Conservation (phyloP, 805 yeast genomes). For the Spencermartinsiella europaea region DNA sequence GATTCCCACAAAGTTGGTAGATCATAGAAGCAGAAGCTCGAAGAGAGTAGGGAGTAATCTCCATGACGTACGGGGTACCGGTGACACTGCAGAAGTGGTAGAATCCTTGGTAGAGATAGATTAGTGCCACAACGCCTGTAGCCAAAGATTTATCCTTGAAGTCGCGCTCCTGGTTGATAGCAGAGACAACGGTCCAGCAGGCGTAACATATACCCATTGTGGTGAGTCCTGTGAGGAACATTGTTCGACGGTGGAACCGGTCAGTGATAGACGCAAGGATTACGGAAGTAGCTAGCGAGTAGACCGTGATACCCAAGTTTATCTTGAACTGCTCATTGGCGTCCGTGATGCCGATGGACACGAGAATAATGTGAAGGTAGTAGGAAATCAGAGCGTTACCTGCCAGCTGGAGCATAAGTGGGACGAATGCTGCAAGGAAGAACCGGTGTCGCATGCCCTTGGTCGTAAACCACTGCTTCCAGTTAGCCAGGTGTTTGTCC, state of each 20-base stretch:
- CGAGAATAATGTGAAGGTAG: conserved; percentile 46
- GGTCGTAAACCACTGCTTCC: conserved; percentile 16
- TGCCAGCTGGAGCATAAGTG: conserved; percentile 13
- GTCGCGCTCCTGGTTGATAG: conserved; percentile 39
- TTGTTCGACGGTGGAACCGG: conserved; percentile 9
- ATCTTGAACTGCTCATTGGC: conserved; percentile 16
- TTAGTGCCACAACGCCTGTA: conserved; percentile 47
- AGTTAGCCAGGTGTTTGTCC: conserved; percentile 12
- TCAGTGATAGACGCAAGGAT: conserved; percentile 8
- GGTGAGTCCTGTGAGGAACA: conserved; percentile 15
- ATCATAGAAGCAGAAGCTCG: conserved; percentile 39
- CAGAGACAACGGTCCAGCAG: conserved; percentile 45
- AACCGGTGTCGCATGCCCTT: conserved; percentile 12
- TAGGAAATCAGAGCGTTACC: conserved; percentile 29
- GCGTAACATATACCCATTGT: conserved; percentile 12
- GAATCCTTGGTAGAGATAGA: conserved; percentile 34
- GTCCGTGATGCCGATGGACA: conserved; percentile 47
- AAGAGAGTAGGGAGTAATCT: conserved; percentile 25
- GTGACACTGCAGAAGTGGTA: conserved; percentile 15
- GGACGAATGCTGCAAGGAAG: conserved; percentile 7
- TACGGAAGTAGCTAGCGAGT: conserved; percentile 3
- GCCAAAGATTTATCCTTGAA: conserved; percentile 39
- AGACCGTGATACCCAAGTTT: conserved; percentile 16
- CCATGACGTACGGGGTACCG: conserved; percentile 19
- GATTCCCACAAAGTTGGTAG: conserved; percentile 10